Evolutionary conservation across 2,329 filamentous ascomycete genomes (phyloP), one percentile per base, ranked within the genome.

Genomic region (Sporothrix globosa): DNA sequence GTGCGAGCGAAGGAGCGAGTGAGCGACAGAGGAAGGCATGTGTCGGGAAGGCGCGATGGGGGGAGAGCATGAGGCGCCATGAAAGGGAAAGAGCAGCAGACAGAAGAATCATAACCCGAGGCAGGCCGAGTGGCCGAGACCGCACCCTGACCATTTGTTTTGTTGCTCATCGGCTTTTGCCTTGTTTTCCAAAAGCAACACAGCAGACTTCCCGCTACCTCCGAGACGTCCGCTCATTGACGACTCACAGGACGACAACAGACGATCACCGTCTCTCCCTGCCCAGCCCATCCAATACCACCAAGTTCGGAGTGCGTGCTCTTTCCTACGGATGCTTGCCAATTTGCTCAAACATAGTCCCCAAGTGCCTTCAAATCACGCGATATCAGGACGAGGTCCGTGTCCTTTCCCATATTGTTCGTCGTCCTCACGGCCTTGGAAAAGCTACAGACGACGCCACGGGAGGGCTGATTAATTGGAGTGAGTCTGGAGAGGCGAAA

Each of bases 91-190:
- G 41, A 48, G 21, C n/a, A 48, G 21, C 19, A 6, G 48, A 2
- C 46, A 67, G 19, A 27, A 39, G 11, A 41, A 10, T 10, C 39
- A 52, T 46, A 68, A 19, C 41, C 66, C 66, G 66, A 68, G 39
- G 52, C 50, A 30, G 21, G 66, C 66, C 66, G 66, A 68, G 66
- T 21, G 63, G 63, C 63, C 27, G 48, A 67, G 48, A 14, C n/a
- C 30, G 19, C 6, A 19, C 21, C 17, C 19, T 21, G 30, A 13
- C 46, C 48, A 21, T 19, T 34, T 30, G n/a, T 52, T 41, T 53
- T 19, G 30, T 44, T 39, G 21, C 19, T 48, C 14, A 41, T 48
- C 21, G 21, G 24, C 19, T 30, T 27, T 46, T 41, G 48, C 13
- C 60, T 41, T 11, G 14, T 19, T 14, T 41, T 21, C 9, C 19